Evolutionary conservation across 139 green algal species (phyloP).

Genomic region (Chlorella sp.): DNA sequence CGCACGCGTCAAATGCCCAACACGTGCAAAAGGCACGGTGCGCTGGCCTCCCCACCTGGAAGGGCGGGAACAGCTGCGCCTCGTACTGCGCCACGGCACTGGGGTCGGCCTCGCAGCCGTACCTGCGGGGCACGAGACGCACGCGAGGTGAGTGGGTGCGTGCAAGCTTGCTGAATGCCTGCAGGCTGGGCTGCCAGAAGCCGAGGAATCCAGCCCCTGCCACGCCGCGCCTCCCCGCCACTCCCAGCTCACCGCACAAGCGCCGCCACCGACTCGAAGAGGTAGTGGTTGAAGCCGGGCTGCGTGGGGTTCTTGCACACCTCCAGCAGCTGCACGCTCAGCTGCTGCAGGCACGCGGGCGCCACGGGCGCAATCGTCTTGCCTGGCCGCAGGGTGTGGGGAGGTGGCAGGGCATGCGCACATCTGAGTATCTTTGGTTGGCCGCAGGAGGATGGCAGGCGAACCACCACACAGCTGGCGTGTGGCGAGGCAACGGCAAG

Average conservation of each 20-base stretch:
- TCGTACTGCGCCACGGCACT: slow-evolving; percentile 69
- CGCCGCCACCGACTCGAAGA: slow-evolving; percentile 96
- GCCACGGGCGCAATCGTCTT: slow-evolving; percentile 64
- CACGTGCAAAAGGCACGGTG: too few species aligned
- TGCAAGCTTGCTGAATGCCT: too few species aligned
- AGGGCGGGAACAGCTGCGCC: slow-evolving; percentile 92
- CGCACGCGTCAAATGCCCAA: too few species aligned
- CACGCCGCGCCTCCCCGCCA: too few species aligned
- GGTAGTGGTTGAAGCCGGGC: slow-evolving; percentile 97
- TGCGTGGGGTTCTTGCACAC: slow-evolving; percentile 95
- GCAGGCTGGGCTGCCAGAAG: too few species aligned
- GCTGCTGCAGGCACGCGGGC: slow-evolving; percentile 53
- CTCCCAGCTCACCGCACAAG: slow-evolving; percentile 67
- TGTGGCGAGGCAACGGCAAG: not conserved
- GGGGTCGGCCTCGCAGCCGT: slow-evolving; percentile 32
- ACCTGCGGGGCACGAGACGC: slow-evolving; percentile 11
- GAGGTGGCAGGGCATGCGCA: too few species aligned
- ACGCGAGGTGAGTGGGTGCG: not conserved
- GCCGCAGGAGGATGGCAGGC: not conserved
- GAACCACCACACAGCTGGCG: not conserved
- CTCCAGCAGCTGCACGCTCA: slow-evolving; percentile 76
- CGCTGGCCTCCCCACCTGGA: slow-evolving; percentile 81
- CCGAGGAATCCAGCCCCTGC: too few species aligned
- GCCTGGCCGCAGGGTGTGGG: not conserved
- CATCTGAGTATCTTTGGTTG: too few species aligned